Base-by-base conservation (phyloP, 495 filamentous ascomycete species). In the Mycothermus thermophilus region DNA sequence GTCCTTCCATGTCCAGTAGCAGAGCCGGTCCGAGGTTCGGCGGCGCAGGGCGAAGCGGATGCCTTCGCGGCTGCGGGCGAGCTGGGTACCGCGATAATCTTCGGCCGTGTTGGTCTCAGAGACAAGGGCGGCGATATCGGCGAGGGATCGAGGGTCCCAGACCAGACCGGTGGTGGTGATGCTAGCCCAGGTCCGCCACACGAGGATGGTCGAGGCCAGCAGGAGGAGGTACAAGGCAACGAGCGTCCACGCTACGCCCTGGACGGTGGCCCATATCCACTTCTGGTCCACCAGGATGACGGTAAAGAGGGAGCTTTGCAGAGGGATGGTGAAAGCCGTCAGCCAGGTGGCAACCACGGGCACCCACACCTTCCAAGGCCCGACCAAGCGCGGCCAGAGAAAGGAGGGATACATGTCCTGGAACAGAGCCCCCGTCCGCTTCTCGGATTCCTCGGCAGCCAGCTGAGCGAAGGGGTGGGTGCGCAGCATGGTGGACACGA, bases 121-220 rank as follows among this genome's bases (percentile, higher is more conserved):
- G 11, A 92, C 67, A 8, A 93, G 58, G 3, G 75, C 69, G 29
- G 83, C 63, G 17, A 90, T 54, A 50, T 93, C 86, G 8, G 80
- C 85, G 15, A 93, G 56, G 10, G 75, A 83, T n/a, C 74, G 58
- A 2, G 82, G 72, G 52, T 87, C 83, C 86, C 86, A 94, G 54
- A 77, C 74, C 45, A 94, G 57, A 2, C 86, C 86, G 0, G 84
- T 83, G 21, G 59, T 60, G 16, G 67, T 57, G 12, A 68, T 32
- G 21, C 72, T 47, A 30, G 59, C 68, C 52, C 66, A 60, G 34
- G 54, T 59, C 10, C 59, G 42, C 13, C 79, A 50, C 5, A 81
- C 40, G 12, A 64, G 43, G 19, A 69, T 35, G 3, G 77, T 52
- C 4, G 74, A 77, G 26, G 76, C 46, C 3, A 75, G 46, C 39